Percentiles rank a stretch among this genome's conserved stretches.
These are phyloP conservation scores for Beauveria scarabaeidicola DNA, from an alignment of 2,329 filamentous ascomycete genomes.

Conservation along the genomic window DNA sequence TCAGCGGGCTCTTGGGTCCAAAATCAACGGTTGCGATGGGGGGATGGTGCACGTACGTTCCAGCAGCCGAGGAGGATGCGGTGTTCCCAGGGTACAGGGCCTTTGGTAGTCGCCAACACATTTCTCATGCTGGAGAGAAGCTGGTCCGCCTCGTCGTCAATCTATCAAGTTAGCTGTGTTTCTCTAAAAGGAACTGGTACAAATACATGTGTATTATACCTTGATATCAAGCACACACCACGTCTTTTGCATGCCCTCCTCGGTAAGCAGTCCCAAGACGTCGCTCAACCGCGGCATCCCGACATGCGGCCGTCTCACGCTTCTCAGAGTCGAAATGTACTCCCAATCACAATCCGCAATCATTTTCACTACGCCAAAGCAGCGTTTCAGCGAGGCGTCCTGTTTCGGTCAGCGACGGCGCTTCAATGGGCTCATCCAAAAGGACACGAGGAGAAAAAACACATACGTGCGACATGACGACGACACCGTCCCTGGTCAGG, in stretches of 20 bases:
- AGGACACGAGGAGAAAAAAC: too few species aligned
- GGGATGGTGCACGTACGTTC: conserved; percentile 43
- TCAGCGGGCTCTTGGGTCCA: neutral
- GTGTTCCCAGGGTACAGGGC: conserved; percentile 54
- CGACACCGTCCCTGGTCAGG: conserved; percentile 70
- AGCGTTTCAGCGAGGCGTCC: conserved; percentile 70
- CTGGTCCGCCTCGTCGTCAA: conserved; percentile 51
- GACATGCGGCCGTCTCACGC: conserved; percentile 57
- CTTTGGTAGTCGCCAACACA: conserved; percentile 48
- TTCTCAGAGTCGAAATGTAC: conserved; percentile 60
- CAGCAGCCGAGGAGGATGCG: conserved; percentile 76
- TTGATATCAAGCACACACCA: conserved; percentile 91
- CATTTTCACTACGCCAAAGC: conserved; percentile 66
- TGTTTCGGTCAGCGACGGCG: conserved; percentile 24
- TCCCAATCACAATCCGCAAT: conserved; percentile 71
- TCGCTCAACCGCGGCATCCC: conserved; percentile 67
- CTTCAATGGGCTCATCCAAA: neutral
- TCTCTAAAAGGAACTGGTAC: neutral
- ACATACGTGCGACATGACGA: conserved; percentile 73
- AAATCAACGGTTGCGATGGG: too few species aligned
- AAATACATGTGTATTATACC: conserved; percentile 31
- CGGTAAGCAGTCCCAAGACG: conserved; percentile 61
- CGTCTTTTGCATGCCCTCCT: conserved; percentile 55
- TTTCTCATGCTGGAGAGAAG: conserved; percentile 62
- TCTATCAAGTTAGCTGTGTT: neutral